A percentile compares a stretch with the other conserved stretches of the same genome.
Evolutionary conservation across 139 green algal species (phyloP).

Genomic region (Trebouxia sp.): DNA sequence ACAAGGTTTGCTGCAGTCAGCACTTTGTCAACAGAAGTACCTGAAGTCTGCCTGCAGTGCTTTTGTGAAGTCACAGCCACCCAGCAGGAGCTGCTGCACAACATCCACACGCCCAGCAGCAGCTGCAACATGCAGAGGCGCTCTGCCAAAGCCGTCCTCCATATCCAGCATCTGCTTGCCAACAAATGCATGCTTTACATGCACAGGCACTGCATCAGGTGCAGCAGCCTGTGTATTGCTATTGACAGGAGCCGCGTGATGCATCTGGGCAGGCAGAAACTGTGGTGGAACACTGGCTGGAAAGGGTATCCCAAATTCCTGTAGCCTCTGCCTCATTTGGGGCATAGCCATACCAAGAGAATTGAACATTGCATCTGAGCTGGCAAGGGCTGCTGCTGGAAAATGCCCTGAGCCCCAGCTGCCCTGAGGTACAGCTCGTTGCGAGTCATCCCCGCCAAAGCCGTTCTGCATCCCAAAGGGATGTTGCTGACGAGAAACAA

Average conservation of each 20-base stretch:
- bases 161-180: slow-evolving; percentile 17
- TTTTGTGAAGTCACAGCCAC: slow-evolving; percentile 34
- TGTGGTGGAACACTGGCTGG: too few species aligned
- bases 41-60: slow-evolving; percentile 42
- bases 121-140: slow-evolving; percentile 42
- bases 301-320: too few species aligned
- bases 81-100: slow-evolving; percentile 42
- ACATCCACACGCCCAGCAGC: slow-evolving; percentile 41
- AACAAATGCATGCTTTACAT: neutral
- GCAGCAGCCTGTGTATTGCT: neutral
- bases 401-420: neutral
- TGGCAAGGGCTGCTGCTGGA: neutral
- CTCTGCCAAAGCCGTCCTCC: slow-evolving; percentile 11
- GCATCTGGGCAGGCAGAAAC: too few species aligned
- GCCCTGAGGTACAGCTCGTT: neutral
- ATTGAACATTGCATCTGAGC: neutral
- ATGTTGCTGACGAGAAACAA: slow-evolving; percentile 11
- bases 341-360: neutral
- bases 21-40: neutral
- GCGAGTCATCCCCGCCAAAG: neutral
- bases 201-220: neutral
- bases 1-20: neutral
- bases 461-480: slow-evolving; percentile 21
- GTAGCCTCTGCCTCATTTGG: neutral
- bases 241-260: too few species aligned